Evolutionary conservation across 768 basidiomycete genomes (phyloP).

Genomic region (Leccinum incarnatum): DNA sequence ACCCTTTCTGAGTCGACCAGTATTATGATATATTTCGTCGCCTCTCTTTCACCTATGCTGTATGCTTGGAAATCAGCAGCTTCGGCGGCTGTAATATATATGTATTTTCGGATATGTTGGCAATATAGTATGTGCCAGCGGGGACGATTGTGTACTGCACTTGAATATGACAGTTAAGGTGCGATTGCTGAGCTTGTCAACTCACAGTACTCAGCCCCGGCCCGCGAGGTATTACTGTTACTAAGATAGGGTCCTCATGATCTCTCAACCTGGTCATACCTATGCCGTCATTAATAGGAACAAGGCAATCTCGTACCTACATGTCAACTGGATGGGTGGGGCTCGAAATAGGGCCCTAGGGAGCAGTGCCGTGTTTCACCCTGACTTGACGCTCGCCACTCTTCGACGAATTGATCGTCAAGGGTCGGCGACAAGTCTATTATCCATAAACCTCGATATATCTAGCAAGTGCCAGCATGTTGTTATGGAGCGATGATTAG

Average conservation of each 20-base stretch:
- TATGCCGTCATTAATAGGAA: not conserved
- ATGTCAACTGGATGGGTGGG: not conserved
- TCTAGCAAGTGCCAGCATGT: not conserved
- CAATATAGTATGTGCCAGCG: not conserved
- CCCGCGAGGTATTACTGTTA: not conserved
- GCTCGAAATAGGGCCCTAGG: not conserved
- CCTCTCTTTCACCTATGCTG: not conserved
- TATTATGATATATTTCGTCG: not conserved
- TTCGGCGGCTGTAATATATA: not conserved
- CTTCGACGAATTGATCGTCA: not conserved
- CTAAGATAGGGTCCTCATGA: not conserved
- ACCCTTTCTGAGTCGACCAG: not conserved
- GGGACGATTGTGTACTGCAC: not conserved
- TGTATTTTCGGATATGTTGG: not conserved
- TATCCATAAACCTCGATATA: not conserved
- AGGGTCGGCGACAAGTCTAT: not conserved
- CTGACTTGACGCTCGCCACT: not conserved
- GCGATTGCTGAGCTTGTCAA: not conserved
- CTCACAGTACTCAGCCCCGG: not conserved
- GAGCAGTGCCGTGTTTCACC: not conserved
- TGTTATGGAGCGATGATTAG: not conserved
- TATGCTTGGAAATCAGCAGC: not conserved
- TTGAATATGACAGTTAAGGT: not conserved
- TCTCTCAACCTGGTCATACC: not conserved
- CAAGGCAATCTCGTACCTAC: not conserved